phyloP scores from a whole-genome alignment of 306 rosid species.

The Parietaria judaica region DNA sequence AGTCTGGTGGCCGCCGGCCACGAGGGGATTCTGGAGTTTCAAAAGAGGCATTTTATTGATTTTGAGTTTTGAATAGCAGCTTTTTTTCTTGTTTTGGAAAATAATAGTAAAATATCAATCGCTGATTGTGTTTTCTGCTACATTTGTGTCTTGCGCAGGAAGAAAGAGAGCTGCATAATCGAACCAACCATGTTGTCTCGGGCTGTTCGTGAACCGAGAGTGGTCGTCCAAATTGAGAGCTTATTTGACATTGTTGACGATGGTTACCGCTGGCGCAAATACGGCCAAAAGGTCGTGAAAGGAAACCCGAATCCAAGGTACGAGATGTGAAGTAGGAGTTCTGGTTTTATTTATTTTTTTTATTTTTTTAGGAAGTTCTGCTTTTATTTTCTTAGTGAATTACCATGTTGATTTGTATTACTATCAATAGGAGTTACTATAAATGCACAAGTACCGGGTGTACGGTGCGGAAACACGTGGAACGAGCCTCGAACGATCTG shows the following conservation, averaged over 20 bases:
- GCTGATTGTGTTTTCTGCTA: slow-evolving; percentile 4
- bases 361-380: background rate
- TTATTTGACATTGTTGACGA: slow-evolving; percentile 80
- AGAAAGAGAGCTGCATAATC: slow-evolving; percentile 39
- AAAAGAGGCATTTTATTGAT: no score
- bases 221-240: slow-evolving; percentile 76
- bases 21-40: no score
- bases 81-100: no score
- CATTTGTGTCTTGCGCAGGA: slow-evolving; percentile 40
- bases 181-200: slow-evolving; percentile 51
- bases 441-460: slow-evolving; percentile 91
- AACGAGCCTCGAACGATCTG: slow-evolving; percentile 75
- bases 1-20: no score
- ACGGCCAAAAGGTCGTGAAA: slow-evolving; percentile 88
- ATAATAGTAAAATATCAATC: background rate
- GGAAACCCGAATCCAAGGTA: slow-evolving; percentile 98
- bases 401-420: slow-evolving; percentile 1
- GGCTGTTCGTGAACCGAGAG: slow-evolving; percentile 71
- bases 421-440: slow-evolving; percentile 76
- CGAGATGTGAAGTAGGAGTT: background rate
- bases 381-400: no score
- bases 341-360: no score
- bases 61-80: no score
- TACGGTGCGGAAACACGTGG: slow-evolving; percentile 79
- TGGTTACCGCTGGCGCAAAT: slow-evolving; percentile 93